Percentiles rank a stretch among this genome's conserved stretches.
Conservation (phyloP, 2,329 filamentous ascomycete species). For the Xylaria digitata region DNA sequence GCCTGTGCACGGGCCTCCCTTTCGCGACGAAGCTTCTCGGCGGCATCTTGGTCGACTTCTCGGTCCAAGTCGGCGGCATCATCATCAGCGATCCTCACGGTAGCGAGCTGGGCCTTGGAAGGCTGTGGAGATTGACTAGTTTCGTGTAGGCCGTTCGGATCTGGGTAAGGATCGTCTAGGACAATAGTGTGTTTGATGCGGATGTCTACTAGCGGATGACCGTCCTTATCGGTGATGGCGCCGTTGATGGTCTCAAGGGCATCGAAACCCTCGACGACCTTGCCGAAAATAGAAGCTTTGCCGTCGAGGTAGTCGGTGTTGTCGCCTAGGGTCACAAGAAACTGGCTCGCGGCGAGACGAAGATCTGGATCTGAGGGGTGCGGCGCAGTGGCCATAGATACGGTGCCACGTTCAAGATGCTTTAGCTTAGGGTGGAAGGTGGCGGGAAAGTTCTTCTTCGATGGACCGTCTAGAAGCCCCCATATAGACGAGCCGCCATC, state of each 20-base stretch:
- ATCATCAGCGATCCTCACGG: slow-evolving; percentile 91
- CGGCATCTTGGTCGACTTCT: slow-evolving; percentile 77
- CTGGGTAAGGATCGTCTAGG: slow-evolving; percentile 90
- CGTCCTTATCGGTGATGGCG: slow-evolving; percentile 86
- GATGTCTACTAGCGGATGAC: slow-evolving; percentile 91
- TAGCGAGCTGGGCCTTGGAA: slow-evolving; percentile 85
- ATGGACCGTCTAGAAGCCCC: slow-evolving; percentile 78
- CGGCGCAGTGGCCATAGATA: slow-evolving; percentile 96
- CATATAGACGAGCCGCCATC: slow-evolving; percentile 95
- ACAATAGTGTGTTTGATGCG: slow-evolving; percentile 92
- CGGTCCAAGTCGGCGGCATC: slow-evolving; percentile 76
- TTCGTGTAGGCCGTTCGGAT: slow-evolving; percentile 80
- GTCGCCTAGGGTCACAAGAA: slow-evolving; percentile 90
- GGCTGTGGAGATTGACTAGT: slow-evolving; percentile 84
- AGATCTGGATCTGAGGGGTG: slow-evolving; percentile 80
- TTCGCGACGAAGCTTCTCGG: slow-evolving; percentile 83
- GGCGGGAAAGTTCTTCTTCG: slow-evolving; percentile 83
- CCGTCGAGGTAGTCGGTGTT: slow-evolving; percentile 91
- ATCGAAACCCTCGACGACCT: slow-evolving; percentile 96
- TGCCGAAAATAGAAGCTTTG: slow-evolving; percentile 94
- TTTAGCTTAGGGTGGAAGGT: slow-evolving; percentile 88
- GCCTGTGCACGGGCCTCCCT: slow-evolving; percentile 94
- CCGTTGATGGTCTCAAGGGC: slow-evolving; percentile 92
- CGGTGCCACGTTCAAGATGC: slow-evolving; percentile 87
- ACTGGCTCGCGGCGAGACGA: slow-evolving; percentile 88